A percentile compares a stretch with the other conserved stretches of the same genome.
Evolutionary conservation across 371 early-diverging fungal species (phyloP).

Genomic region (Syncephalis plumigaleata): DNA sequence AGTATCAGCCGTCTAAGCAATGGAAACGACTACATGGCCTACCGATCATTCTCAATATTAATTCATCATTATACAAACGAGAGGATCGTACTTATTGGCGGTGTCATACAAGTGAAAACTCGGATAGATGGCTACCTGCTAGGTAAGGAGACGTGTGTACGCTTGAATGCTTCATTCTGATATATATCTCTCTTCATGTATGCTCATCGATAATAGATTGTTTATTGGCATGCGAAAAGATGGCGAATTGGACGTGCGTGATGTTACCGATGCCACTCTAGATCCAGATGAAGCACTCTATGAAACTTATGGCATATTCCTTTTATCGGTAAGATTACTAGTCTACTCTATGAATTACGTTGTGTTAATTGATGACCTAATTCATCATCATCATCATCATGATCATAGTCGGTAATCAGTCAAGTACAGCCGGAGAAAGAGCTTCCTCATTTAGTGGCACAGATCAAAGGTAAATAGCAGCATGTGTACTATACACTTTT

Average conservation of each 20-base stretch:
- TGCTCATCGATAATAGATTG: not conserved
- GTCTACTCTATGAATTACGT: not conserved
- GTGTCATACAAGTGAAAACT: conserved; percentile 10
- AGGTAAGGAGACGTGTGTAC: conserved; percentile 7
- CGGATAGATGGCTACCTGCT: conserved; percentile 14
- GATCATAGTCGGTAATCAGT: conserved; percentile 43
- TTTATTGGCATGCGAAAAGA: conserved; percentile 6
- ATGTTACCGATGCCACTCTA: conserved; percentile 2
- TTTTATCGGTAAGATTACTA: conserved; percentile 21
- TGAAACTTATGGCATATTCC: conserved; percentile 27
- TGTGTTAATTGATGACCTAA: not conserved
- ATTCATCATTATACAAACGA: conserved; percentile 36
- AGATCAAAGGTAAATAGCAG: conserved; percentile 32
- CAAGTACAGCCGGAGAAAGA: conserved; percentile 42
- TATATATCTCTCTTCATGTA: not conserved
- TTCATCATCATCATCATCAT: not conserved
- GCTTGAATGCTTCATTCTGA: not conserved
- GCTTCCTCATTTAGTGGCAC: conserved; percentile 55
- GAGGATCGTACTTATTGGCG: conserved; percentile 32
- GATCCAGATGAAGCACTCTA: conserved; percentile 3
- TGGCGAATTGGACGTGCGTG: conserved; percentile 11
- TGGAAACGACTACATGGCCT: conserved; percentile 35
- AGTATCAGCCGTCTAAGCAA: conserved; percentile 47
- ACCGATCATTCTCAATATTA: conserved; percentile 48
- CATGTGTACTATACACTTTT: conserved; percentile 1